Percentiles rank a stretch among this genome's conserved stretches.
Conservation (phyloP, 2,329 filamentous ascomycete species). For the Conoideocrella luteorostrata region DNA sequence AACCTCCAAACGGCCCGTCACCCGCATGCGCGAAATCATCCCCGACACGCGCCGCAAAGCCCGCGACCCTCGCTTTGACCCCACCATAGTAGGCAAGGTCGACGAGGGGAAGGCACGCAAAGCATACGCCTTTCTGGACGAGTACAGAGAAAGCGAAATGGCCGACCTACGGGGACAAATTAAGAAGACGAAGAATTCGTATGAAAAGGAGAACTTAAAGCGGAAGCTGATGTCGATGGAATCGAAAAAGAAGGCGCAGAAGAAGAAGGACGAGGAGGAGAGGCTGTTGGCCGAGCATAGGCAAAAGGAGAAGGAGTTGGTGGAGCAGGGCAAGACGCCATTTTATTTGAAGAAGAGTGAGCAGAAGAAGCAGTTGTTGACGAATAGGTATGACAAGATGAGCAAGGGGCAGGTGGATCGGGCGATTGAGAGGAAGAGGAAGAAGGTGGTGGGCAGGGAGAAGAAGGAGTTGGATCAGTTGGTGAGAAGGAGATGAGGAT, state of each 20-base stretch:
- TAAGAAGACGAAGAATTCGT: slow-evolving; percentile 56
- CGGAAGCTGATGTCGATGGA: slow-evolving; percentile 71
- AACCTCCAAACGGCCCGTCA: slow-evolving; percentile 77
- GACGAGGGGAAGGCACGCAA: slow-evolving; percentile 56
- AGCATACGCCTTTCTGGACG: slow-evolving; percentile 82
- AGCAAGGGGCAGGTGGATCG: slow-evolving; percentile 79
- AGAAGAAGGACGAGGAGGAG: slow-evolving; percentile 62
- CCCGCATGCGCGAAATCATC: slow-evolving; percentile 70
- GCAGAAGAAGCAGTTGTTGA: slow-evolving; percentile 77
- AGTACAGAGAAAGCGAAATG: slow-evolving; percentile 82
- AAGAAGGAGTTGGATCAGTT: slow-evolving; percentile 59
- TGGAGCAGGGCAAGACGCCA: slow-evolving; percentile 83
- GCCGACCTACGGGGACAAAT: slow-evolving; percentile 63
- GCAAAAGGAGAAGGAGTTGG: slow-evolving; percentile 73
- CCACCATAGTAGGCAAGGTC: slow-evolving; percentile 39
- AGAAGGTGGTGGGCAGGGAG: slow-evolving; percentile 84
- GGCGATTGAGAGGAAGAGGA: slow-evolving; percentile 78
- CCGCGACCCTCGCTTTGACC: slow-evolving; percentile 87
- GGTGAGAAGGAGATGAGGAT: slow-evolving; percentile 19
- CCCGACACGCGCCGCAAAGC: slow-evolving; percentile 47
- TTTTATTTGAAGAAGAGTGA: slow-evolving; percentile 92
- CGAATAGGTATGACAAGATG: slow-evolving; percentile 75
- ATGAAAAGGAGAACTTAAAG: slow-evolving; percentile 64
- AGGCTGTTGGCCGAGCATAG: slow-evolving; percentile 69
- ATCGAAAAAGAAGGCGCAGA: slow-evolving; percentile 64